These are phyloP conservation scores for Phytophthora crassamura DNA, from an alignment of 352 stramenopile genomes.

Conservation along the genomic window DNA sequence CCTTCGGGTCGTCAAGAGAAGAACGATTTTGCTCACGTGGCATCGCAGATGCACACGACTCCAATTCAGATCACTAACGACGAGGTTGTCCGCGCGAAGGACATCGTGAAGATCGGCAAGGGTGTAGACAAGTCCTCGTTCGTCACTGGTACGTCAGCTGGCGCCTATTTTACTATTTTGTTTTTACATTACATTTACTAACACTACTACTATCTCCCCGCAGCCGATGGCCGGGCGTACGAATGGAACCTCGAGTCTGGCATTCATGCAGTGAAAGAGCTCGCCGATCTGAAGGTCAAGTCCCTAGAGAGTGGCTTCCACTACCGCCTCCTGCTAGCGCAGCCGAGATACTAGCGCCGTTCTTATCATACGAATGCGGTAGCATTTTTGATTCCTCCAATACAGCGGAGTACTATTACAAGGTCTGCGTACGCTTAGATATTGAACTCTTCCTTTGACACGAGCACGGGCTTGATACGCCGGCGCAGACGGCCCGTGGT, in stretches of 20 bases:
- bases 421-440: constrained; percentile 45
- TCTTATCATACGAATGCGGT: constrained; percentile 28
- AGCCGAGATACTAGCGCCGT: constrained; percentile 30
- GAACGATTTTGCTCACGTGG: constrained; percentile 61
- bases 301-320: constrained; percentile 82
- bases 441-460: constrained; percentile 64
- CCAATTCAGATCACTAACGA: constrained; percentile 75
- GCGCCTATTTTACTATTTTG: neutral
- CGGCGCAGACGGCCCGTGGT: constrained; percentile 45
- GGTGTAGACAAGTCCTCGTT: constrained; percentile 82
- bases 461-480: constrained; percentile 59
- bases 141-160: constrained; percentile 49
- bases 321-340: constrained; percentile 68
- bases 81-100: constrained; percentile 44
- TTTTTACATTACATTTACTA: constrained; percentile 7
- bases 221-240: constrained; percentile 68
- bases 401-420: constrained; percentile 41
- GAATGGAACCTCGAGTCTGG: constrained; percentile 78
- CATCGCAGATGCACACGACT: constrained; percentile 73
- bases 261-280: constrained; percentile 55
- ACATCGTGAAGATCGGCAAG: constrained; percentile 74
- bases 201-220: neutral
- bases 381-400: constrained; percentile 25
- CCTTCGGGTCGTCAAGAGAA: constrained; percentile 69
- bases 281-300: constrained; percentile 44